These are phyloP conservation scores for Acmispon strigosus DNA, from an alignment of 306 rosid genomes.

Conservation along the genomic window DNA sequence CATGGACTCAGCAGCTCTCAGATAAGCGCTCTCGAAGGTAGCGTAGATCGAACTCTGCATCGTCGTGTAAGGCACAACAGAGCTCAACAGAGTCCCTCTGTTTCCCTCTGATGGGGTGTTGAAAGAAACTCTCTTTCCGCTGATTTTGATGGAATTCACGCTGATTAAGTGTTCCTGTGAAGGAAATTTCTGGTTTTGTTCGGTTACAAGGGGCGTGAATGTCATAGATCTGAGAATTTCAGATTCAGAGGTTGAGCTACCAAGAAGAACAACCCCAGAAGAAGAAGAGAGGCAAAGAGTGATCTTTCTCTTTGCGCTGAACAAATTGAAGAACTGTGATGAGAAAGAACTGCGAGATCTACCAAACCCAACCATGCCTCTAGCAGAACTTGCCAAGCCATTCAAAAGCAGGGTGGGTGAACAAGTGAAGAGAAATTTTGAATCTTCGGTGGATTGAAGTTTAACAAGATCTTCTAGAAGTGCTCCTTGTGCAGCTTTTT, in stretches of 20 bases:
- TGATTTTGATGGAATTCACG: slow-evolving; percentile 49
- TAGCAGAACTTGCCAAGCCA: slow-evolving; percentile 43
- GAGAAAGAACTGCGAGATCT: slow-evolving; percentile 44
- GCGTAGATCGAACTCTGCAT: slow-evolving; percentile 48
- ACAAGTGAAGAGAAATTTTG: slow-evolving; percentile 36
- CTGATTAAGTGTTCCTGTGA: slow-evolving; percentile 41
- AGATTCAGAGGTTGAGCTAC: neutral
- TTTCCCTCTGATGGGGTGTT: slow-evolving; percentile 14
- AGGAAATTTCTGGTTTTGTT: slow-evolving; percentile 17
- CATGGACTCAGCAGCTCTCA: slow-evolving; percentile 44
- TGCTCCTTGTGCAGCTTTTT: slow-evolving; percentile 16
- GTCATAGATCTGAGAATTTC: slow-evolving; percentile 43
- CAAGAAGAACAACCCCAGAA: slow-evolving; percentile 38
- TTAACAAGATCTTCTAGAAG: slow-evolving; percentile 39
- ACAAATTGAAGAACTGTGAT: slow-evolving; percentile 49
- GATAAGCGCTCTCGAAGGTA: slow-evolving; percentile 32
- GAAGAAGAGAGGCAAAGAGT: slow-evolving; percentile 56
- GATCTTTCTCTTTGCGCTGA: slow-evolving; percentile 33
- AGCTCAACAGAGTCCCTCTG: slow-evolving; percentile 45
- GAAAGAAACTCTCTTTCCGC: slow-evolving; percentile 43
- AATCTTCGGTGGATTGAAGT: slow-evolving; percentile 2
- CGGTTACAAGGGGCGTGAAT: slow-evolving; percentile 52
- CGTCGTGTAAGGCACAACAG: slow-evolving; percentile 53
- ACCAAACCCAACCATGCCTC: slow-evolving; percentile 64
- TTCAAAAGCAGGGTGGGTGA: slow-evolving; percentile 35